Base-by-base conservation (phyloP, 2,329 filamentous ascomycete species). In the Tolypocladium pustulatum region DNA sequence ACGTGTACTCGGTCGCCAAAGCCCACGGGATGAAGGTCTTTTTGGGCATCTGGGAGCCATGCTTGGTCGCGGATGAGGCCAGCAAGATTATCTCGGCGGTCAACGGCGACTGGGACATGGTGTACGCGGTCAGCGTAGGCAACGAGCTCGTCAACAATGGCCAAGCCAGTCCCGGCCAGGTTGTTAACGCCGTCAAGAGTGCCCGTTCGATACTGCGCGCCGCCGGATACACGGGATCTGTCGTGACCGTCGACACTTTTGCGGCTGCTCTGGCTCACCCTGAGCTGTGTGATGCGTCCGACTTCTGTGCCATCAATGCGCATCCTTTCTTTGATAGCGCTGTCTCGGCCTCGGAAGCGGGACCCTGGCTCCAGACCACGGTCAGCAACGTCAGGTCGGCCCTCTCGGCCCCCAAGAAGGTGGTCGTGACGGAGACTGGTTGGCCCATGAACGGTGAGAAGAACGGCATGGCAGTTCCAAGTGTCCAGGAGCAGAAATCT, bases 191-290 rank as follows among this genome's bases (percentile, higher is more conserved):
- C 4, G 75, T 94, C 43, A 72, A 73, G 2, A 71, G 75, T 51
- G 86, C 85, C 20, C 83, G 87, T 25, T 63, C 65, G 17, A 76
- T 77, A 2, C 81, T 95, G 41, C 78, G 81, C 34, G 69, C 67
- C 0, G 80, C 81, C 30, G 90, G 89, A 0, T 96, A 87, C 73
- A 71, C 73, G 2, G 91, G 91, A 2, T 83, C 84, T 1, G 84
- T 96, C 36, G 89, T 92, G 41, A 86, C 88, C 0, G 89, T 93
- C 54, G 91, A 96, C 69, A 93, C 89, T 0, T 89, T 90, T 66
- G 79, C 82, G 27, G 85, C 87, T 6, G 79, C 85, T n/a, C 75
- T 86, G 54, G 73, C 76, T 56, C 81, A 93, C 65, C 86, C 87
- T 0, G 75, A 81, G 56, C 79, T 96, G 54, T 95, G 91, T 73